These are phyloP conservation scores for Blumeria hordei DNA, from an alignment of 2,329 filamentous ascomycete genomes.

Conservation along the genomic window DNA sequence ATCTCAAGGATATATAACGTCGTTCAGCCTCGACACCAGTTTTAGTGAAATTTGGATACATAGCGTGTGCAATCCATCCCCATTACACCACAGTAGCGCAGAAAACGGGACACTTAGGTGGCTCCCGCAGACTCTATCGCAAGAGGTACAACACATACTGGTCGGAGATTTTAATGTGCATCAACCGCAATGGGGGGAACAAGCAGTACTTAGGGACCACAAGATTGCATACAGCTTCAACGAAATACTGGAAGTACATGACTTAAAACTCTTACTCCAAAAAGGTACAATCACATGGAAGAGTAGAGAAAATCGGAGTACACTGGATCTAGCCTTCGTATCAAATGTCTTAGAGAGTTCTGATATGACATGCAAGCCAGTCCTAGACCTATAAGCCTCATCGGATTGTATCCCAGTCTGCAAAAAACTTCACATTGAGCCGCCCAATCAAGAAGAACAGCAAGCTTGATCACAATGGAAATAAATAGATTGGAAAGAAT, in stretches of 20 bases:
- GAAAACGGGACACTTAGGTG: not conserved
- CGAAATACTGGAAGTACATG: not conserved
- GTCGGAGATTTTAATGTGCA: not conserved
- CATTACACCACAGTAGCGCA: not conserved
- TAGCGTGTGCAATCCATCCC: not conserved
- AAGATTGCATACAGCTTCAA: not conserved
- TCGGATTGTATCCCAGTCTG: not conserved
- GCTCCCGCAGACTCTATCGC: not conserved
- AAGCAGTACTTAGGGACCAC: not conserved
- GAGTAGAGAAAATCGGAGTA: not conserved
- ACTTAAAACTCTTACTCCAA: not conserved
- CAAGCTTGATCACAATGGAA: not conserved
- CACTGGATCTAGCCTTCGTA: not conserved
- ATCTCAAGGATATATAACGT: not conserved
- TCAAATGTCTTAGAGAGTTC: not conserved
- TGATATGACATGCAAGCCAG: not conserved
- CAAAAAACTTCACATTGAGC: not conserved
- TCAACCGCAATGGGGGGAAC: not conserved
- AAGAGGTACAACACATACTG: not conserved
- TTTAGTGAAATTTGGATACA: not conserved
- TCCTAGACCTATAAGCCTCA: not conserved
- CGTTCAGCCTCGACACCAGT: not conserved
- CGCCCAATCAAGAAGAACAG: not conserved
- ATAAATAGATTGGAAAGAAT: not conserved
- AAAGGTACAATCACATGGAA: not conserved